phyloP scores from a whole-genome alignment of 108 stramenopile species.

The Cyclostephanos tholiformis region DNA sequence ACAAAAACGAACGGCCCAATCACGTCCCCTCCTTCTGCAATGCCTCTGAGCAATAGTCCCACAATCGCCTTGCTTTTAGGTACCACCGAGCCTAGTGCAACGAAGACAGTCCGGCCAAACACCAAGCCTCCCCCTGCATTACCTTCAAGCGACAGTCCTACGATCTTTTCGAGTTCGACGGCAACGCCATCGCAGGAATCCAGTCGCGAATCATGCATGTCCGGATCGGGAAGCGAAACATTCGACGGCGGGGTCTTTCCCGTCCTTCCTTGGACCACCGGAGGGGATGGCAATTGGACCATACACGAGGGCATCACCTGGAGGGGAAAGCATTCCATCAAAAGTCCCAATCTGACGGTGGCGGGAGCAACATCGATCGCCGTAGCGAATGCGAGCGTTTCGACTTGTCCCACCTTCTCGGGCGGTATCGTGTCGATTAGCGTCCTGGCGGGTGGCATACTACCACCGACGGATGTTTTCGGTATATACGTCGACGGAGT shows the following conservation, averaged over 20 bases:
- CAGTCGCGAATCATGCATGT: not conserved
- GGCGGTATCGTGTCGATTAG: constrained; percentile 18
- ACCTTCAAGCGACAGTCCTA: not conserved
- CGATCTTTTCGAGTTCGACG: not conserved
- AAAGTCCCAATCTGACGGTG: constrained; percentile 35
- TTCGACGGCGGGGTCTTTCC: constrained; percentile 38
- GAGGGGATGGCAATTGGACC: constrained; percentile 32
- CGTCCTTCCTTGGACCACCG: constrained; percentile 37
- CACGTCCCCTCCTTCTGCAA: not conserved
- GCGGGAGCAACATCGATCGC: not conserved
- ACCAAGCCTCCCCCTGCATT: not conserved
- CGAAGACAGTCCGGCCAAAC: not conserved
- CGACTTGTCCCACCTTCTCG: constrained; percentile 16
- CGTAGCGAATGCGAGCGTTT: constrained; percentile 29
- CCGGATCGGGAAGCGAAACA: not conserved
- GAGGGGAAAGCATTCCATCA: constrained; percentile 34
- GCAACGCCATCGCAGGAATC: not conserved
- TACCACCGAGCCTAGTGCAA: not conserved
- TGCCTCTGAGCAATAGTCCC: not conserved
- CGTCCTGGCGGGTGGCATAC: constrained; percentile 6
- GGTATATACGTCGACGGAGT: constrained; percentile 11
- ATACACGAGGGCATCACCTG: constrained; percentile 22
- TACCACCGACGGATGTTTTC: constrained; percentile 1
- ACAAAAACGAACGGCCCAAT: not conserved
- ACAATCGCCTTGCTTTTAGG: not conserved